A percentile compares a stretch with the other conserved stretches of the same genome.
Conservation (phyloP, 305 asterid genomes). For the Fraxinus xanthoxyloides region DNA sequence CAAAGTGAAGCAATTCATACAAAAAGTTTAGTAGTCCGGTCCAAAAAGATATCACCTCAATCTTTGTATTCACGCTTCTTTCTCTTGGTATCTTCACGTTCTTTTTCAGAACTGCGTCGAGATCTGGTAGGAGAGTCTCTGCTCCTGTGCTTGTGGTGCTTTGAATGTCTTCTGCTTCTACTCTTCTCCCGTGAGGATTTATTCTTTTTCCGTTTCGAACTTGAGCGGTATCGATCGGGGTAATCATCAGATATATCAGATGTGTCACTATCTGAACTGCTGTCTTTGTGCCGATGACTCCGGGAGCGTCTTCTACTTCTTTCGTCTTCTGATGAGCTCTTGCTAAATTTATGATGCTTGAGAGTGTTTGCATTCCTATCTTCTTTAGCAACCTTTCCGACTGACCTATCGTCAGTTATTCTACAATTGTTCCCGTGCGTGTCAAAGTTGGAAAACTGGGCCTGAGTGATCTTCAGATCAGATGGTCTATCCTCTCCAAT, state of each 20-base stretch:
- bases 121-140: slow-evolving; percentile 60
- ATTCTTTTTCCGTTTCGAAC: slow-evolving; percentile 53
- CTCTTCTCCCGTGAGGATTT: slow-evolving; percentile 46
- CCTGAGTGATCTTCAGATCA: slow-evolving; percentile 23
- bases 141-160: slow-evolving; percentile 67
- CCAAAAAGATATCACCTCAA: slow-evolving; percentile 22
- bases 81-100: slow-evolving; percentile 40
- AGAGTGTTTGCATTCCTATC: slow-evolving; percentile 23
- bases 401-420: slow-evolving; percentile 12
- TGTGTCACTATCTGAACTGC: slow-evolving; percentile 38
- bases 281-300: slow-evolving; percentile 42
- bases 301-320: slow-evolving; percentile 51
- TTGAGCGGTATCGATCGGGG: slow-evolving; percentile 42
- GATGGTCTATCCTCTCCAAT: slow-evolving; percentile 11
- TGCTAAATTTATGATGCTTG: slow-evolving; percentile 25
- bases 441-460: neutral
- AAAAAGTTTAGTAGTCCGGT: neutral
- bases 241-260: slow-evolving; percentile 42
- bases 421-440: slow-evolving; percentile 7
- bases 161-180: slow-evolving; percentile 63
- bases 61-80: slow-evolving; percentile 43
- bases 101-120: slow-evolving; percentile 50
- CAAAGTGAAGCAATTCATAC: neutral
- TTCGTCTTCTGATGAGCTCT: slow-evolving; percentile 62
- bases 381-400: slow-evolving; percentile 25